Evolutionary conservation across 2,329 filamentous ascomycete species (phyloP), one percentile per base, ranked within the genome.

Genomic region (Westerdykella ornata): DNA sequence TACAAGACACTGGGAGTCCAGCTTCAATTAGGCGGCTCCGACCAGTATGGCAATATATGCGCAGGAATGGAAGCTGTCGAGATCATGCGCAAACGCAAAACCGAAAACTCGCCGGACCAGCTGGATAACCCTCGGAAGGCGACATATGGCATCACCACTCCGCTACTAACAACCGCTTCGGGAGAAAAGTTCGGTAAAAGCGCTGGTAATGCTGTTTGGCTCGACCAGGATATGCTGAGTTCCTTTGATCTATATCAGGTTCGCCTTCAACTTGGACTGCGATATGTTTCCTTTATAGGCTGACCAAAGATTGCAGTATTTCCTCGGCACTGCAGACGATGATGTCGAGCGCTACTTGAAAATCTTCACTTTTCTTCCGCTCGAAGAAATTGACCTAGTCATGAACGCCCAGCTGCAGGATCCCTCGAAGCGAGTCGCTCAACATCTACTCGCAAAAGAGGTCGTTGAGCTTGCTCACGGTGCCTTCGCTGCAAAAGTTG

Each of bases 41-140:
- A 98, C 62, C 92, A 98, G 68, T 97, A 84, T 62, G 92, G 92
- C 48, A 98, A 98, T 67, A 97, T 98, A 50, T 77, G 94, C 19
- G 82, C 89, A 11, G 92, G 92, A 37, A 83, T 92, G 59, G 87
- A 96, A 45, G 79, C 85, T 2, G 77, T 97, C 55, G 90, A 89
- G 64, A 74, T 82, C 41, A 81, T 90, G 77, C 82, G 40, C 75
- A 60, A 59, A 45, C 51, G 57, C 5, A 39, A 52, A 9, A 41
- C 43, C 26, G 39, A 48, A 28, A 43, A 55, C 2, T 29, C 40
- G 8, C 42, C 40, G 4, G 28, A 45, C 17, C 35, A 45, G 30
- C 39, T 38, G 3, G 54, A 72, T 30, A 54, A 67, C 2, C 65
- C 64, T 6, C 52, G 65, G 15, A 52, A 56, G 15, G 56, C 70